Evolutionary conservation across 2,329 filamentous ascomycete species (phyloP), one percentile per base, ranked within the genome.

Genomic region (Sclerotiophoma versabilis): DNA sequence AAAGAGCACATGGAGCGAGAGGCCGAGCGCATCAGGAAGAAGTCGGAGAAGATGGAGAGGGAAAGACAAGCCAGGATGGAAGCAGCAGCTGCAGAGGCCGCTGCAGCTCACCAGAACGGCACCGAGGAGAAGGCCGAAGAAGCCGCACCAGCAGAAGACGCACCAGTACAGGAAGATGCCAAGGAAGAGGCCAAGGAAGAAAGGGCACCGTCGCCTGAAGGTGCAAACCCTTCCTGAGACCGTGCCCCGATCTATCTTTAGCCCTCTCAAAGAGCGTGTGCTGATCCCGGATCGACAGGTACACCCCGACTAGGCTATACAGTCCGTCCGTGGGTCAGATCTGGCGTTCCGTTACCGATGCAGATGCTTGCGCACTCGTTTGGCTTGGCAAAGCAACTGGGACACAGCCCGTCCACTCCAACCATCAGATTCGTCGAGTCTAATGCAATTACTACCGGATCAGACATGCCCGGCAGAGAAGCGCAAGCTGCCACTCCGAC

Each of bases 1-100:
- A 88, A 86, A 66, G 93, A 97, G 74, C 90, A 85, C 22, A 83
- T 78, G 70, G 84, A 86, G 59, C 75, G 79, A 25, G 77, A 82
- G 64, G 78, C 82, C 56, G 79, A 77, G 41, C 72, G 81, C 54
- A 78, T 79, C 26, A 64, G 62, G 36, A 70, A 70, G 29, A 70
- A 69, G 52, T 79, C 78, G 1, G 83, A 83, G 58, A 79, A 81
- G 63, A 71, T 68, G 17, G 69, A 67, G 22, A 59, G 64, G 30
- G 65, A 70, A 10, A 60, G 61, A n/a, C 73, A 66, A 8, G 70
- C 64, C 3, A 74, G 72, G 8, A 65, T 64, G 14, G 70, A 66
- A 14, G 68, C 66, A 1, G 63, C 58, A 4, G 71, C 63, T 1
- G 68, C 63, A 6, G 60, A 60, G 2, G 41, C 41, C 17, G 51